Conservation (phyloP, 768 basidiomycete genomes). For the Phallus indusiatus region DNA sequence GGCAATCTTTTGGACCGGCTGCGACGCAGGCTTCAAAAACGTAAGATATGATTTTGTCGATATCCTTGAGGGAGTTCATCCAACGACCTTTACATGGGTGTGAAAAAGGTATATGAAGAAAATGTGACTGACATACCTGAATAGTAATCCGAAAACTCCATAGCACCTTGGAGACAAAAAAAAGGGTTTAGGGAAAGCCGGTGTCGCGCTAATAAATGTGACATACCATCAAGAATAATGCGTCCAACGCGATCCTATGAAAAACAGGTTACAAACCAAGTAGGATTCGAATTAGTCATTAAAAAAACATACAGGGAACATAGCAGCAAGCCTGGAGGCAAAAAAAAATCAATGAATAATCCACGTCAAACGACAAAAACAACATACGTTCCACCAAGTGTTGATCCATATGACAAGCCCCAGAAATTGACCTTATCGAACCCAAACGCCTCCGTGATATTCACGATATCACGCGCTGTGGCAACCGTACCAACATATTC, state of each 20-base stretch:
- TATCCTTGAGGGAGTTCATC: constrained; percentile 17
- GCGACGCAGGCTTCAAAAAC: constrained; percentile 16
- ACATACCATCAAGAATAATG: constrained; percentile 22
- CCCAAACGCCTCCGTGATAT: constrained; percentile 20
- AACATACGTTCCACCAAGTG: constrained; percentile 11
- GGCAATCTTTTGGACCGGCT: constrained; percentile 14
- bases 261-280: not conserved
- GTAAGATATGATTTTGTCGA: constrained; percentile 14
- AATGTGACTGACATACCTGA: not conserved
- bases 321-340: constrained; percentile 22
- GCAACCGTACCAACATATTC: constrained; percentile 19
- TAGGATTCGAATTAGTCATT: not conserved
- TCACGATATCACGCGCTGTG: constrained; percentile 24
- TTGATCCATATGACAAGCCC: constrained; percentile 14
- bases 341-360: not conserved
- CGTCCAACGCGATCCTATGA: constrained; percentile 25
- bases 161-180: not conserved
- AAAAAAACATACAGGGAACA: constrained; percentile 18
- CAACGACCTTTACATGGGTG: constrained; percentile 4
- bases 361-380: not conserved
- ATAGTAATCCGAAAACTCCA: not conserved
- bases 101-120: not conserved
- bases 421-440: constrained; percentile 23
- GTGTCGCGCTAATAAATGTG: not conserved
- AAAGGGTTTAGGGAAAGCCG: not conserved